Base-by-base conservation (phyloP, 2,329 filamentous ascomycete species). In the Pezicula rhizophila region DNA sequence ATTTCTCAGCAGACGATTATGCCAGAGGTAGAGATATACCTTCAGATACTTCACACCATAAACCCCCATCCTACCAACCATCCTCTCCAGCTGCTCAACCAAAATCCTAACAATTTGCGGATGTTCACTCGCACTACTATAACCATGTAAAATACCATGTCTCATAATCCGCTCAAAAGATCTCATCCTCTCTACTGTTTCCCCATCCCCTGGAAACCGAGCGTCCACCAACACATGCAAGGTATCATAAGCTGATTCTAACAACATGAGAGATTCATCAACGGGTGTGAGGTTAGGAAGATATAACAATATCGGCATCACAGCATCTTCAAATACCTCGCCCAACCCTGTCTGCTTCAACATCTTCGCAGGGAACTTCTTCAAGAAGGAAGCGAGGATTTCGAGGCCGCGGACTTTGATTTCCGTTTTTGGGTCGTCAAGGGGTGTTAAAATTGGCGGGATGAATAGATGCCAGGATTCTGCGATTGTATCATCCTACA, bases 261-360 rank as follows among this genome's bases (percentile, higher is more conserved):
- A 75, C 3, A 96, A 69, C 1, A 62, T 60, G 2, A 86, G 61
- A 4, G 87, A 87, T 48, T 93, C 86, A 0, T 74, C 63, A 59
- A 88, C 85, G 0, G 87, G 82, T 0, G 89, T 96, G 38, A 95
- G 70, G 11, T 76, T 80, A 0, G 92, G 91, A 5, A 96, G 74
- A 58, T 82, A 87, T 7, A 85, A 75, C n/a, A 96, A 75, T 33
- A 83, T 81, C 1, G 89, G 87, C 55, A 84, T 76, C 2, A 89
- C 67, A 3, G 83, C 78, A 17, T 89, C 78, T 59, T 84, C 77
- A 52, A 92, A 85, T 23, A 92, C 77, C 12, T 75, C 68, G 18
- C 76, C 77, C 7, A 92, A 77, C 1, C 87, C 86, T 0, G 82
- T 87, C 41, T 73, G 72, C 11, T 65, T 65, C 40, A 91, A 72